phyloP scores from a whole-genome alignment of 2,329 filamentous ascomycete genomes.

The Neopestalotiopsis sp. region DNA sequence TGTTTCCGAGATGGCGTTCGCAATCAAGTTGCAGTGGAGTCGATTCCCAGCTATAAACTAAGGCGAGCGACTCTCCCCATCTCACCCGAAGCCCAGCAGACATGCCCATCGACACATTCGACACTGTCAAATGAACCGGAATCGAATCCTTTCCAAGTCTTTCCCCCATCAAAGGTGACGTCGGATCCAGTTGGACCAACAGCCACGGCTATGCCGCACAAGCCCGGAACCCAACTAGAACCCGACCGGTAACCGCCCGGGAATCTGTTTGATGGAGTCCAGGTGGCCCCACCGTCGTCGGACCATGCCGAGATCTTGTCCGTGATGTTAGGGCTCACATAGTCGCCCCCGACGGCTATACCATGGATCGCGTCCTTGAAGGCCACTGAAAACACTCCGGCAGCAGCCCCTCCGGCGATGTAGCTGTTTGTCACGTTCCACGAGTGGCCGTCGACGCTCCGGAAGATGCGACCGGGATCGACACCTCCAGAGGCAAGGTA shows the following conservation, averaged over 20 bases:
- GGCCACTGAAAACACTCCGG: constrained; percentile 39
- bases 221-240: constrained; percentile 34
- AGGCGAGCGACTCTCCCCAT: constrained; percentile 33
- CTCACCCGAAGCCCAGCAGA: constrained; percentile 40
- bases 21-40: neutral
- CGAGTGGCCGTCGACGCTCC: constrained; percentile 28
- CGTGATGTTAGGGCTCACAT: constrained; percentile 28
- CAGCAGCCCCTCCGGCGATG: constrained; percentile 33
- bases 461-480: constrained; percentile 35
- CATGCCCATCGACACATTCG: constrained; percentile 31
- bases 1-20: neutral
- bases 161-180: constrained; percentile 35
- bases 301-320: constrained; percentile 36
- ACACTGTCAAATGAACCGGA: constrained; percentile 39
- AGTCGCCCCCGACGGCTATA: constrained; percentile 39
- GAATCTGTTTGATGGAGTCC: constrained; percentile 31
- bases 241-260: constrained; percentile 40
- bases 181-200: constrained; percentile 41
- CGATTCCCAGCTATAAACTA: neutral
- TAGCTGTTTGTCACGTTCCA: constrained; percentile 35
- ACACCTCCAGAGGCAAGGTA: constrained; percentile 37
- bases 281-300: constrained; percentile 36
- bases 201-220: constrained; percentile 33
- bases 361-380: constrained; percentile 35
- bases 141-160: constrained; percentile 36